Evolutionary conservation across 805 yeast species (phyloP).

Genomic region (Nakazawaea anatomiae): DNA sequence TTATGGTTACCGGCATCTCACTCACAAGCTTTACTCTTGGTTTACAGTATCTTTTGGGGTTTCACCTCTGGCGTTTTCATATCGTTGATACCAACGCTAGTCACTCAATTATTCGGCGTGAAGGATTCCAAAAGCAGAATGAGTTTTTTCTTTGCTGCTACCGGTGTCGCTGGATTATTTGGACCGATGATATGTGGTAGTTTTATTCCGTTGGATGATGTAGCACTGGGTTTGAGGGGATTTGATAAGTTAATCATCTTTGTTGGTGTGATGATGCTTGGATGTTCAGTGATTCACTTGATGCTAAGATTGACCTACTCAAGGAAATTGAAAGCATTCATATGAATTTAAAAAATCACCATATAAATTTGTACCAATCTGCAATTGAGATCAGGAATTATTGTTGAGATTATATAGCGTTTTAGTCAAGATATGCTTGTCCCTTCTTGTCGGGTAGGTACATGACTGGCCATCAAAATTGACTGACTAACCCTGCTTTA

Average conservation of each 20-base stretch:
- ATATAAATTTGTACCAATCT: too few species aligned
- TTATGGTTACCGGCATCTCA: slow-evolving; percentile 26
- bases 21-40: slow-evolving; percentile 13
- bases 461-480: too few species aligned
- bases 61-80: slow-evolving; percentile 27
- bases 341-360: neutral
- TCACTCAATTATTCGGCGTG: slow-evolving; percentile 28
- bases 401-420: too few species aligned
- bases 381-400: too few species aligned
- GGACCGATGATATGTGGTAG: slow-evolving; percentile 30
- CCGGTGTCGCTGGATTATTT: slow-evolving; percentile 24
- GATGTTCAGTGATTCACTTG: slow-evolving; percentile 3
- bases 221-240: slow-evolving; percentile 15
- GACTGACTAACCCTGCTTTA: too few species aligned
- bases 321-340: neutral
- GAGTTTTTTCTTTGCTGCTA: slow-evolving; percentile 21
- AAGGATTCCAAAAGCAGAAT: slow-evolving; percentile 26
- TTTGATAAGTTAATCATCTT: slow-evolving; percentile 25
- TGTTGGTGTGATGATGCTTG: slow-evolving; percentile 23
- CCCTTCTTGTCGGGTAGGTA: too few species aligned
- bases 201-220: slow-evolving; percentile 22
- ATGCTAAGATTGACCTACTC: neutral
- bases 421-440: too few species aligned
- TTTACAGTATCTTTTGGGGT: slow-evolving; percentile 28
- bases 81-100: slow-evolving; percentile 26